Base-by-base conservation (phyloP, 805 yeast genomes). In the Kuraishia capsulata region DNA sequence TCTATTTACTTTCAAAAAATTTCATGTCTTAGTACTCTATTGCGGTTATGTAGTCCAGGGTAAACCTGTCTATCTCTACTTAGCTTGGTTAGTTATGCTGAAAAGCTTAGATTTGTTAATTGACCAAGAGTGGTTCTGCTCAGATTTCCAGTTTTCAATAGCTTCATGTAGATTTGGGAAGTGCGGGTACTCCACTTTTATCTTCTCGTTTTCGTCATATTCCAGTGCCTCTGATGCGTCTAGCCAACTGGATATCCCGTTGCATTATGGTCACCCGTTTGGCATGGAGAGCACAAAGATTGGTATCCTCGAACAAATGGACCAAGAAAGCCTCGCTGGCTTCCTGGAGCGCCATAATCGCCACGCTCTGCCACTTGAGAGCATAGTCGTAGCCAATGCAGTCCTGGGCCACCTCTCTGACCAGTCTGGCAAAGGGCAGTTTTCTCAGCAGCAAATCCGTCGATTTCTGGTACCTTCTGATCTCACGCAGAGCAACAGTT, bases 181-280 rank as follows among this genome's bases (percentile, higher is more conserved):
- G n/a, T n/a, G n/a, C n/a, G n/a, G n/a, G n/a, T n/a, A n/a, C n/a
- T n/a, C n/a, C n/a, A n/a, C n/a, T n/a, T n/a, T n/a, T n/a, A n/a
- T n/a, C n/a, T n/a, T n/a, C n/a, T n/a, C 34, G 8, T 5, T 20
- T 20, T n/a, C 5, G 28, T 28, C 18, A 36, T 6, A 36, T 36
- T 3, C 38, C 38, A 4, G 32, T 54, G 4, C 88, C 89, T 48
- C 89, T 68, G 31, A 82, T 74, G 56, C 90, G 66, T 61, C 92
- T 69, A 3, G 92, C 92, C 46, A 83, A 61, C 51, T 82, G 89
- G 43, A 83, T 77, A 53, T 83, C 94, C 55, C 79, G 81, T 50
- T 80, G 83, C 90, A 82, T 83, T 25, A 83, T 81, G 0, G 94
- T 83, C n/a, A 83, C 87, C 48, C 94, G 61, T 51, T 78, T 81